Evolutionary conservation across 139 green algal genomes (phyloP).

Genomic region (Closterium sp.): DNA sequence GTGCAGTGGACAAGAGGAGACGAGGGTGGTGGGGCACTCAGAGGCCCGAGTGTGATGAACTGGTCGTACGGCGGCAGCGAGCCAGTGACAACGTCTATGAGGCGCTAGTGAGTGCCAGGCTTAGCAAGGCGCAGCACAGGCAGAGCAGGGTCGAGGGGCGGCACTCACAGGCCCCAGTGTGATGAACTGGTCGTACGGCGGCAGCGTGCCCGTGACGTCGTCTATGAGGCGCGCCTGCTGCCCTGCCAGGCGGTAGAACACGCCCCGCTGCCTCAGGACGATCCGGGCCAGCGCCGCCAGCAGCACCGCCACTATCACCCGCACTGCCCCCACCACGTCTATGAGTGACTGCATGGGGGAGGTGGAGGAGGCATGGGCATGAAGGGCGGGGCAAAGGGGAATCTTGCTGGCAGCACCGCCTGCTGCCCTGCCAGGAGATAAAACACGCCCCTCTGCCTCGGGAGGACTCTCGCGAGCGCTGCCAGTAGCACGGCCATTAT

Average conservation of each 20-base stretch:
- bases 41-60: no score
- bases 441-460: not conserved
- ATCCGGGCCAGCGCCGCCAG: not conserved
- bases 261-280: not conserved
- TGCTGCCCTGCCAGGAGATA: no score
- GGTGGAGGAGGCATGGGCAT: not conserved
- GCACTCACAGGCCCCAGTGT: slow-evolving; percentile 25
- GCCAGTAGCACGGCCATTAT: slow-evolving; percentile 32
- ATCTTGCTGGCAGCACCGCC: no score
- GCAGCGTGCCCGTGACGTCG: slow-evolving; percentile 49
- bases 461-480: not conserved
- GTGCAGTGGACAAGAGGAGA: no score
- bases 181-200: slow-evolving; percentile 57
- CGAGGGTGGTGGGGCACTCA: no score
- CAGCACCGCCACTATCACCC: not conserved
- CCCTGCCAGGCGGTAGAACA: slow-evolving; percentile 26
- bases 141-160: not conserved
- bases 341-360: not conserved
- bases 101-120: no score
- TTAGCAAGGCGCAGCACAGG: no score
- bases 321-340: not conserved
- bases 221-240: slow-evolving; percentile 20
- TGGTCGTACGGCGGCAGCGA: no score
- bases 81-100: no score
- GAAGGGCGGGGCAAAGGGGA: not conserved